Conservation (phyloP, 352 stramenopile species). For the Phytophthora parvispora region DNA sequence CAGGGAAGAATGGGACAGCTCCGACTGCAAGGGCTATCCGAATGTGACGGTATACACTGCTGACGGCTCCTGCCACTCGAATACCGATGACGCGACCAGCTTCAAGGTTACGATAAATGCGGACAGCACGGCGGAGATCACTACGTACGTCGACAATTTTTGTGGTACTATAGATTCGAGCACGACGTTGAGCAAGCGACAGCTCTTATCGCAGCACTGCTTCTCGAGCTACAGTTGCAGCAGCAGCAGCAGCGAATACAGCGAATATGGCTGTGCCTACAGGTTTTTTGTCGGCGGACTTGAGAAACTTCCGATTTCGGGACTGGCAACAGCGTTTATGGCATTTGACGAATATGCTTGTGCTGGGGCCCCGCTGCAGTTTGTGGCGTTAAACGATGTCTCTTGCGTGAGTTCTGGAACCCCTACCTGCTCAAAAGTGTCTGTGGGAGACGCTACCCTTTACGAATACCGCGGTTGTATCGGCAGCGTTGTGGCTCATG, state of each 20-base stretch:
- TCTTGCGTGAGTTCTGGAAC: not conserved
- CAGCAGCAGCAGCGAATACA: no score
- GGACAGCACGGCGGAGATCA: not conserved
- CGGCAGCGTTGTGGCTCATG: not conserved
- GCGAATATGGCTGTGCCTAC: not conserved
- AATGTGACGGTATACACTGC: not conserved
- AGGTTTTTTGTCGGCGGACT: slow-evolving; percentile 4
- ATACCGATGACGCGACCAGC: slow-evolving; percentile 5
- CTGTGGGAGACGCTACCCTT: not conserved
- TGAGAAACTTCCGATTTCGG: not conserved
- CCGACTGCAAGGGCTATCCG: not conserved
- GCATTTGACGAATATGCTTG: slow-evolving; percentile 1
- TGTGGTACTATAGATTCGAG: not conserved
- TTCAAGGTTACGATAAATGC: slow-evolving; percentile 1
- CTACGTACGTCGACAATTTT: not conserved
- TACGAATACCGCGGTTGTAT: not conserved
- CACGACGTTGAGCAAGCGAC: not conserved
- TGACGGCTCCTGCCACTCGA: slow-evolving; percentile 2
- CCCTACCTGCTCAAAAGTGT: not conserved
- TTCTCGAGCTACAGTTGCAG: not conserved
- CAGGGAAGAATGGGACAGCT: slow-evolving; percentile 1
- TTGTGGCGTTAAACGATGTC: slow-evolving; percentile 1
- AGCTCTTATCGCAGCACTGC: not conserved
- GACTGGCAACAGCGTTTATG: not conserved
- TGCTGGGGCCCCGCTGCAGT: not conserved